Evolutionary conservation across 345 rosid species (phyloP).

Genomic region (Lagerstroemia speciosa): DNA sequence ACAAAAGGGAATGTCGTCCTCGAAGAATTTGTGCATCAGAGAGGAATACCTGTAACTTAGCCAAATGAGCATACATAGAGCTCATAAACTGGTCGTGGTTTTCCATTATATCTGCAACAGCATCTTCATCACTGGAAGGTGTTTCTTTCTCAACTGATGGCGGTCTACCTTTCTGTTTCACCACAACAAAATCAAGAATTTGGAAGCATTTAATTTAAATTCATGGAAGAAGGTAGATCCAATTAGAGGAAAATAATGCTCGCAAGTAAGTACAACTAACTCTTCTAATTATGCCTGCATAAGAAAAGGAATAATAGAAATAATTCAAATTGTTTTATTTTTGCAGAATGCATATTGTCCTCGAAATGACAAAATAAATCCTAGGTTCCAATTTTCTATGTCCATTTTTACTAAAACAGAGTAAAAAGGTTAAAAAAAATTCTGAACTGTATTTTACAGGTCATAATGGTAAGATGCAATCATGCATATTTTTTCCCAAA

Average conservation of each 20-base stretch:
- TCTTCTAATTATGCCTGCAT: too few relatives aligned
- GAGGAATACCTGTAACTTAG: slow-evolving; percentile 80
- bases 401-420: background rate
- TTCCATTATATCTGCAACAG: slow-evolving; percentile 54
- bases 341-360: too few relatives aligned
- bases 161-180: slow-evolving; percentile 53
- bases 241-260: background rate
- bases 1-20: background rate
- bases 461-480: background rate
- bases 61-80: slow-evolving; percentile 87
- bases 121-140: slow-evolving; percentile 62
- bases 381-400: background rate
- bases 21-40: background rate
- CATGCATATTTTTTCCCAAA: background rate
- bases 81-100: slow-evolving; percentile 80
- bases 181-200: slow-evolving; percentile 4
- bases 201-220: background rate
- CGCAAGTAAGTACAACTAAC: background rate
- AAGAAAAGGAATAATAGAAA: too few relatives aligned
- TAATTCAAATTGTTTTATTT: too few relatives aligned
- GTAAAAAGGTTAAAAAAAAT: background rate
- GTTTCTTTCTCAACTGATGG: slow-evolving; percentile 46
- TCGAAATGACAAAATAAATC: too few relatives aligned
- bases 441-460: background rate
- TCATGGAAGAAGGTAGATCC: background rate